These are phyloP conservation scores for Ophiostoma ulmi DNA, from an alignment of 2,329 filamentous ascomycete genomes.

Conservation along the genomic window DNA sequence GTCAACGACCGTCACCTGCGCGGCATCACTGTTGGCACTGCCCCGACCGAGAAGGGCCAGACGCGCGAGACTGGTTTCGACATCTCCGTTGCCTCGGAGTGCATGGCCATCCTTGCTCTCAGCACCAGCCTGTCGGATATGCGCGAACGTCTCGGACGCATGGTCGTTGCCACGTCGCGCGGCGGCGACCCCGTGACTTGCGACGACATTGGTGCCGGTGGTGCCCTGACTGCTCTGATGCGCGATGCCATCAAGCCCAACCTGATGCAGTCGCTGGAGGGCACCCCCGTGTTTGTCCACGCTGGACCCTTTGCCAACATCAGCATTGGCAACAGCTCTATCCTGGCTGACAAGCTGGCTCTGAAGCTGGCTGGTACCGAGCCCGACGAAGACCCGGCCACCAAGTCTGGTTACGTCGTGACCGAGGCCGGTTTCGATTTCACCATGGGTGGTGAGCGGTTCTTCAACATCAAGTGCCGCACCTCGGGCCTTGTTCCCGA, in stretches of 20 bases:
- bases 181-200: slow-evolving; percentile 88
- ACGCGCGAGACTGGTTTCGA: slow-evolving; percentile 90
- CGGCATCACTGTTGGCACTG: slow-evolving; percentile 81
- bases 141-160: slow-evolving; percentile 85
- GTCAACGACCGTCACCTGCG: slow-evolving; percentile 95
- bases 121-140: slow-evolving; percentile 84
- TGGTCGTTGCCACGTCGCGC: slow-evolving; percentile 88
- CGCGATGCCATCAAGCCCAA: slow-evolving; percentile 98
- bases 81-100: slow-evolving; percentile 95
- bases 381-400: slow-evolving; percentile 74
- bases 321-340: slow-evolving; percentile 91
- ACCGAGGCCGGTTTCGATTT: slow-evolving; percentile 99
- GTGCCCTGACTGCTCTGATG: slow-evolving; percentile 90
- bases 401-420: slow-evolving; percentile 86
- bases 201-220: slow-evolving; percentile 89
- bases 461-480: slow-evolving; percentile 99
- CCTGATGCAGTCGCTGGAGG: slow-evolving; percentile 96
- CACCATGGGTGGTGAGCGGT: slow-evolving; percentile 98
- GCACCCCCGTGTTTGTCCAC: slow-evolving; percentile 95
- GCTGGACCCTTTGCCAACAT: slow-evolving; percentile 98
- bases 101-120: slow-evolving; percentile 95
- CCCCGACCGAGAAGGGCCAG: slow-evolving; percentile 83
- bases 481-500: slow-evolving; percentile 89
- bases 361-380: slow-evolving; percentile 95
- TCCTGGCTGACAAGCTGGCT: slow-evolving; percentile 90